Evolutionary conservation across 352 stramenopile genomes (phyloP).

Genomic region (Globisporangium alternatum): DNA sequence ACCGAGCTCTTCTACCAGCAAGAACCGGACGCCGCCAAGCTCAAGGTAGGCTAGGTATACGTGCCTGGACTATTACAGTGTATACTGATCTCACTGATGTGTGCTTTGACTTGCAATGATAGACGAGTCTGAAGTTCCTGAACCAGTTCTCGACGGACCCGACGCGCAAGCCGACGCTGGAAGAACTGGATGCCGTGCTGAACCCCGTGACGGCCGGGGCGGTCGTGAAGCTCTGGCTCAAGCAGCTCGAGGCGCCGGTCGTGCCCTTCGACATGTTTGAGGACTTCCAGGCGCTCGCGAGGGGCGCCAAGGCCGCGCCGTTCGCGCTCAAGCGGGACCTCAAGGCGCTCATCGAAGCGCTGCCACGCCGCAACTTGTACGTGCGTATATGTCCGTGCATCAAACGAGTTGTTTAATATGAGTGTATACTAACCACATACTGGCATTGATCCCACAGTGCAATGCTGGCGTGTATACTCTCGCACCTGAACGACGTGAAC

Average conservation of each 20-base stretch:
- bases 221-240: constrained; percentile 62
- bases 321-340: constrained; percentile 62
- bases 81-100: constrained; percentile 8
- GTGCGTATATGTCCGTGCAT: constrained; percentile 22
- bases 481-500: constrained; percentile 81
- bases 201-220: constrained; percentile 56
- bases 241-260: constrained; percentile 61
- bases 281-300: constrained; percentile 50
- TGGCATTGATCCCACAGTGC: constrained; percentile 23
- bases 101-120: not conserved
- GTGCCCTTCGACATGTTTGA: constrained; percentile 63
- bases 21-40: constrained; percentile 39
- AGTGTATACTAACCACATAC: not conserved
- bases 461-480: constrained; percentile 73
- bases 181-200: constrained; percentile 55
- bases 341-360: constrained; percentile 47
- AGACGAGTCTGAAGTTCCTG: constrained; percentile 53
- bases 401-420: not conserved
- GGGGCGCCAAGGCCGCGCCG: constrained; percentile 33
- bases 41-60: constrained; percentile 36
- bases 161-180: constrained; percentile 49
- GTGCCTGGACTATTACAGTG: not conserved
- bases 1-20: constrained; percentile 70
- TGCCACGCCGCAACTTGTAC: constrained; percentile 70
- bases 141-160: constrained; percentile 50